These are phyloP conservation scores for Populus ilicifolia DNA, from an alignment of 345 rosid genomes.

Conservation along the genomic window DNA sequence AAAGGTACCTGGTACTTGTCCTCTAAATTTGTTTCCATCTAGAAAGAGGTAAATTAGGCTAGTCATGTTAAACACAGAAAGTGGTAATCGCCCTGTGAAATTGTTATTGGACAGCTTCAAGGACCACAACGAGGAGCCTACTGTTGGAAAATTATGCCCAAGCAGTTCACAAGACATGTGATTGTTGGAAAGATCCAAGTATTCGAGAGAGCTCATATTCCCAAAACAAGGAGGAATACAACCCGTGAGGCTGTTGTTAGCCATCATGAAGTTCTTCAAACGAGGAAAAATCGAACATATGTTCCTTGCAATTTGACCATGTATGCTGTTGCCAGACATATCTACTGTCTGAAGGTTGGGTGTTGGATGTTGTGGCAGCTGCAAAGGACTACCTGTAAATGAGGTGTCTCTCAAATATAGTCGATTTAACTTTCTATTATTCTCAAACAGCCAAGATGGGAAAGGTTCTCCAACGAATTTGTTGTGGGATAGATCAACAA, in stretches of 20 bases:
- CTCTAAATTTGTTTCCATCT: neutral
- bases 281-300: slow-evolving; percentile 2
- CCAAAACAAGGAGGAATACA: slow-evolving; percentile 20
- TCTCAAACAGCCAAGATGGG: slow-evolving; percentile 28
- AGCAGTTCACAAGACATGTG: neutral
- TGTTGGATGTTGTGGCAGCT: neutral
- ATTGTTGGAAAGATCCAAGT: slow-evolving; percentile 24
- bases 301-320: slow-evolving; percentile 1
- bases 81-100: neutral
- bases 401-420: neutral
- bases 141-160: neutral
- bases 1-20: neutral
- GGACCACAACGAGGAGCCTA: neutral
- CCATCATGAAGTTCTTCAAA: neutral
- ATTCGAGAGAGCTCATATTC: neutral
- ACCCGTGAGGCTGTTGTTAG: slow-evolving; percentile 11
- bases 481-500: neutral
- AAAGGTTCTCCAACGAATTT: neutral
- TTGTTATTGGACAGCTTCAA: neutral
- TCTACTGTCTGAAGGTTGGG: neutral
- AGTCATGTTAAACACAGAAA: neutral
- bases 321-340: neutral
- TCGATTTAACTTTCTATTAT: neutral
- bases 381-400: slow-evolving; percentile 7
- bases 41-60: neutral